Percentiles rank a stretch among this genome's conserved stretches.
Evolutionary conservation across 805 yeast genomes (phyloP).

Genomic region (Grigorovia humatica): DNA sequence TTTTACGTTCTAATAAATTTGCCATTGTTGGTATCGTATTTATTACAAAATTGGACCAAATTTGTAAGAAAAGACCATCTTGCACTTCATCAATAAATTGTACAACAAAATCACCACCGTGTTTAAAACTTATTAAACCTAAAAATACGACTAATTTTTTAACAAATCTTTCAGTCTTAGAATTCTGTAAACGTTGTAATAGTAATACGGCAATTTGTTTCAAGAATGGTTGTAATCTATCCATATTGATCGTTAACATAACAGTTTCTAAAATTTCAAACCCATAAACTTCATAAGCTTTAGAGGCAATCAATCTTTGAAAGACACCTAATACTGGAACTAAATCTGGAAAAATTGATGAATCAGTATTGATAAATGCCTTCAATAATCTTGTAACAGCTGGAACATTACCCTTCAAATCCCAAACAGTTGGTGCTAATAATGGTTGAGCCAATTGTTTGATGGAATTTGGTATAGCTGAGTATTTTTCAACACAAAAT

Average conservation of each 20-base stretch:
- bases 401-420: conserved; percentile 83
- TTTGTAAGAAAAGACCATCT: conserved; percentile 43
- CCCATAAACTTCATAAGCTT: conserved; percentile 69
- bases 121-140: conserved; percentile 39
- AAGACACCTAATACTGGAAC: conserved; percentile 91
- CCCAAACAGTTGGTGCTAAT: conserved; percentile 90
- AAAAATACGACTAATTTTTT: conserved; percentile 60
- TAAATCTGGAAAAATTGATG: conserved; percentile 33
- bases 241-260: conserved; percentile 44
- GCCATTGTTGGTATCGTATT: conserved; percentile 37
- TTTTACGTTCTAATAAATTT: conserved; percentile 46
- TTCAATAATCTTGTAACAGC: conserved; percentile 75
- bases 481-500: conserved; percentile 48
- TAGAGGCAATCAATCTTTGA: conserved; percentile 83
- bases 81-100: conserved; percentile 67
- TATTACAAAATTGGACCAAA: conserved; percentile 31
- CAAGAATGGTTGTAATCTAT: conserved; percentile 40
- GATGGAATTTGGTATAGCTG: conserved; percentile 53
- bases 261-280: conserved; percentile 74
- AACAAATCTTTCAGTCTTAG: conserved; percentile 74
- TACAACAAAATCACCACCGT: conserved; percentile 44
- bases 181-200: conserved; percentile 67
- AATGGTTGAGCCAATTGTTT: conserved; percentile 67
- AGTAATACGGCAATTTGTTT: conserved; percentile 68
- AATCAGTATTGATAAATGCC: conserved; percentile 43